These are phyloP conservation scores for Euryodendron excelsum DNA, from an alignment of 148 eudicot genomes.

Conservation along the genomic window DNA sequence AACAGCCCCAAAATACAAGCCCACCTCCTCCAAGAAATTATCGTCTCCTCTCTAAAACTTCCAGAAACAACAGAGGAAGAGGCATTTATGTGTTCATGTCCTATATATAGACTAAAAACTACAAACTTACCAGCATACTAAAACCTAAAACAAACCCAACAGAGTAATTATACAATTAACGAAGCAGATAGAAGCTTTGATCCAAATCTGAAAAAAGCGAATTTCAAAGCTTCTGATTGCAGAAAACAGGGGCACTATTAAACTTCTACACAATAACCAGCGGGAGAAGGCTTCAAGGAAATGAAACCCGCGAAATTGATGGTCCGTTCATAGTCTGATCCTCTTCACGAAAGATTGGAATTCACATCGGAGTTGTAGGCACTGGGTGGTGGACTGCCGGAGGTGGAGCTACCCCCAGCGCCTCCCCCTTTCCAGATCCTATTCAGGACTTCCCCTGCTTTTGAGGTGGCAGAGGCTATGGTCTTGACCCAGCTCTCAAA, in stretches of 20 bases:
- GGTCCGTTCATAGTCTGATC: not conserved
- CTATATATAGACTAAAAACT: too few species aligned
- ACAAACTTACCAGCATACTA: too few species aligned
- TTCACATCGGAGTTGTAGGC: constrained; percentile 15
- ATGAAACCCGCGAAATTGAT: not conserved
- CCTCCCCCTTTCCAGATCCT: not conserved
- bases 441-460: constrained; percentile 9
- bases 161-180: not conserved
- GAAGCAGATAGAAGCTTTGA: not conserved
- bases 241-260: not conserved
- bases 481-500: constrained; percentile 6
- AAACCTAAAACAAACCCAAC: too few species aligned
- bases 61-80: constrained; percentile 17
- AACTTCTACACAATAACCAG: too few species aligned
- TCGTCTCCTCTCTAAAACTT: constrained; percentile 11
- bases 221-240: constrained; percentile 5
- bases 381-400: constrained; percentile 6
- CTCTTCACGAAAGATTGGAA: not conserved
- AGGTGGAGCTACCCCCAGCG: constrained; percentile 1
- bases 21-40: not conserved
- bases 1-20: not conserved
- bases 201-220: not conserved
- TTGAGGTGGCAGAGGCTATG: not conserved
- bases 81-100: too few species aligned
- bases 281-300: not conserved